Evolutionary conservation across 164 flowering plant genomes (phyloP).

Genomic region (Piper betle): DNA sequence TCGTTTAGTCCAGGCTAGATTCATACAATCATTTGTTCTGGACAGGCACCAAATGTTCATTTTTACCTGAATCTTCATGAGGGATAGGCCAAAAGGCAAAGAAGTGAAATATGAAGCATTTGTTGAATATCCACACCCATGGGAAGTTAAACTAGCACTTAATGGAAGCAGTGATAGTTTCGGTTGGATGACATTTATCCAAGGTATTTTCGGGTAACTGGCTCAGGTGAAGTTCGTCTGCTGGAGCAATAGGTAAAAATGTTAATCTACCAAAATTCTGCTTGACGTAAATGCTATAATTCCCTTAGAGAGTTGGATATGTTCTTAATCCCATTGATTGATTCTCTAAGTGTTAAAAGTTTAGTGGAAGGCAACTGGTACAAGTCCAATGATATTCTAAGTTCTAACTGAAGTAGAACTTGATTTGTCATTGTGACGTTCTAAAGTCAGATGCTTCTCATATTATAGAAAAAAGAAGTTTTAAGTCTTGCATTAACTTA

Average conservation of each 20-base stretch:
- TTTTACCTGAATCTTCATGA: slow-evolving; percentile 64
- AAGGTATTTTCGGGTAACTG: slow-evolving; percentile 78
- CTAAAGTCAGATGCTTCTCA: no score
- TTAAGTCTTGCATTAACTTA: no score
- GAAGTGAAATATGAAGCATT: slow-evolving; percentile 61
- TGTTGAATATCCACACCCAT: slow-evolving; percentile 44
- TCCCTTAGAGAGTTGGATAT: no score
- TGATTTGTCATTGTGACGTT: no score
- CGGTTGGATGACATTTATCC: slow-evolving; percentile 49
- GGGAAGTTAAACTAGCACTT: slow-evolving; percentile 52
- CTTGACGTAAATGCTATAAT: background rate
- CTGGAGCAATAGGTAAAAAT: slow-evolving; percentile 56
- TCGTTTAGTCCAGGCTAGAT: slow-evolving; percentile 48
- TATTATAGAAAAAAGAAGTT: no score
- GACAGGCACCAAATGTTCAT: slow-evolving; percentile 30
- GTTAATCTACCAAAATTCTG: background rate
- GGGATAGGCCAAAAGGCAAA: slow-evolving; percentile 94
- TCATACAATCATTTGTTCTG: slow-evolving; percentile 42
- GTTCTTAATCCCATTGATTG: no score
- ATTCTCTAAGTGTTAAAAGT: no score
- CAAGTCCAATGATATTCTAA: no score
- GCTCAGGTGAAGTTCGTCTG: slow-evolving; percentile 84
- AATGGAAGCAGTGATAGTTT: slow-evolving; percentile 62
- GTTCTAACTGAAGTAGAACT: no score
- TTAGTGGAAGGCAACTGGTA: no score